A percentile compares a stretch with the other conserved stretches of the same genome.
Evolutionary conservation across 106 monocot genomes (phyloP).

Genomic region (Phalaenopsis equestris): DNA sequence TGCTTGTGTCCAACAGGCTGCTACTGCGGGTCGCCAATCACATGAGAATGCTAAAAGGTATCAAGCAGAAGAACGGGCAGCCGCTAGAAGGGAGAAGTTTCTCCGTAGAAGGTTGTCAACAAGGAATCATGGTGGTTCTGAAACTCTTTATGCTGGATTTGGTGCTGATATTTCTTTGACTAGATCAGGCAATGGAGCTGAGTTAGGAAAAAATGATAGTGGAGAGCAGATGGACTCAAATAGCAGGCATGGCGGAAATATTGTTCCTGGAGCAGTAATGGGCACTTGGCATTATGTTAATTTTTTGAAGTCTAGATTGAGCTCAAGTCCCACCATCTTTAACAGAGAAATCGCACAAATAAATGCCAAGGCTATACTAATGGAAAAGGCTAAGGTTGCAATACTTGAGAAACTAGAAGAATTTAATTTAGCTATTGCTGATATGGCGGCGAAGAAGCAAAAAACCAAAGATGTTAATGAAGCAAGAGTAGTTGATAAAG

Average conservation of each 20-base stretch:
- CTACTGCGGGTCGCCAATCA: slow-evolving; percentile 41
- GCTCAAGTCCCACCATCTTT: background rate
- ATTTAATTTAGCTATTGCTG: slow-evolving; percentile 16
- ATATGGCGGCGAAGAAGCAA: slow-evolving; percentile 16
- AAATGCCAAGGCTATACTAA: slow-evolving; percentile 14
- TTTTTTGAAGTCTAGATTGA: slow-evolving; percentile 3
- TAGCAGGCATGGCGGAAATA: background rate
- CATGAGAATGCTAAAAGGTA: slow-evolving; percentile 42
- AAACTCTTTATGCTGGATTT: slow-evolving; percentile 2
- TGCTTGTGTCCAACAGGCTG: slow-evolving; percentile 15
- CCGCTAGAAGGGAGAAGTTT: slow-evolving; percentile 36
- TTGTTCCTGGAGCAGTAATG: slow-evolving; percentile 4
- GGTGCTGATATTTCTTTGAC: slow-evolving; percentile 10
- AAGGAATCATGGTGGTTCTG: slow-evolving; percentile 7
- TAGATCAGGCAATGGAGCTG: slow-evolving; percentile 19
- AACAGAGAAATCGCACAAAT: slow-evolving; percentile 10
- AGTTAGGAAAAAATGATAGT: background rate
- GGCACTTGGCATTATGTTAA: background rate
- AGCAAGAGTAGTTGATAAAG: background rate
- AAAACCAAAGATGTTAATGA: background rate
- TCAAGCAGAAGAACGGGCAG: slow-evolving; percentile 44
- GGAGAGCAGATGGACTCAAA: background rate
- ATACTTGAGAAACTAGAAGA: slow-evolving; percentile 26
- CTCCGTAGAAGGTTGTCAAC: slow-evolving; percentile 18
- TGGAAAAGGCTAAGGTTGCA: slow-evolving; percentile 23